Base-by-base conservation (phyloP, 352 stramenopile species). In the Hyaloperonospora brassicae region DNA sequence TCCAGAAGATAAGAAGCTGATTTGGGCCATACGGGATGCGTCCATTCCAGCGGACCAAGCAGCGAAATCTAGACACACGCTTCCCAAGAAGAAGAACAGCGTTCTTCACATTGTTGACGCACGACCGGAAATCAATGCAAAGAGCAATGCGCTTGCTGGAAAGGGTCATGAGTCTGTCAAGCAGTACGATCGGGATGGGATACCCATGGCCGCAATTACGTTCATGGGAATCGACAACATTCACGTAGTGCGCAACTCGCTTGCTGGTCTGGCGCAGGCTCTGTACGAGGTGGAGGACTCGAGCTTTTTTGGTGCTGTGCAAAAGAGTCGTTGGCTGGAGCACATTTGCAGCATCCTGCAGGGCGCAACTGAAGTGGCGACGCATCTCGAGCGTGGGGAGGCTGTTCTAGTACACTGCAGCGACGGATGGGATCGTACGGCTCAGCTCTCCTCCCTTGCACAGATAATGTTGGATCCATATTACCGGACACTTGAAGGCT, bases 191-290 rank as follows among this genome's bases (percentile, higher is more conserved):
- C 84, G 86, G 11, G 76, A 93, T 47, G 70, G 79, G 36, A 64
- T 76, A 0, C 61, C 83, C 6, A 89, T 56, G 10, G 80, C 83
- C 21, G 85, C 74, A 30, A 89, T 95, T 50, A 88, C 77, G 6
- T 93, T 93, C 57, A 90, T 92, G 79, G 84, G 80, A 11, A 93
- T 93, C 14, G 84, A 92, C 49, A 93, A 93, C 52, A 93, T 94
- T 41, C 84, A 94, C 52, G 81, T 87, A 14, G 83, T 95, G 22
- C 76, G 84, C 13, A 85, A 58, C 38, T 89, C 81, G 39, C 83
- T 94, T 9, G 66, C 66, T 46, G 68, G 74, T 10, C 53, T 93
- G 17, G 72, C 73, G 0, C 81, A 91, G 42, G 81, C 83, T 24
- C 52, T 91, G 31, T 90, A 90, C 39, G 79, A 91, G 50, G 79